Evolutionary conservation across 352 stramenopile species (phyloP).

Genomic region (Pythium phragmiticola): DNA sequence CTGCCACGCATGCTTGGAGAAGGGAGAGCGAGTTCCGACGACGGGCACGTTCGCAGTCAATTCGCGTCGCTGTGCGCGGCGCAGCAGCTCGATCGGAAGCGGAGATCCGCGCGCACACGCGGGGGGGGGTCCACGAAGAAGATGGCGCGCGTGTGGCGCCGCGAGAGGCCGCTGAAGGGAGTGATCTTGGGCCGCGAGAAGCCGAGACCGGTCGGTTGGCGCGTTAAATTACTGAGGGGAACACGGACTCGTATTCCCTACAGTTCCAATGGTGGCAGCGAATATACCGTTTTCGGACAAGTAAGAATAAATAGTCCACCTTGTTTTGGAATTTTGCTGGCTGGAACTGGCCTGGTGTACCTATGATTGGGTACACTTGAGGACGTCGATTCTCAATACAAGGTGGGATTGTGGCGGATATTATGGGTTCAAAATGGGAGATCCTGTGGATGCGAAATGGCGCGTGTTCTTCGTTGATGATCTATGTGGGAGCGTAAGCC

Average conservation of each 20-base stretch:
- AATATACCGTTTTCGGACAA: slow-evolving; percentile 27
- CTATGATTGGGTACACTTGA: slow-evolving; percentile 9
- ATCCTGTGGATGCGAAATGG: neutral
- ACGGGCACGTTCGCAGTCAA: neutral
- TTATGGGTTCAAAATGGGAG: slow-evolving; percentile 6
- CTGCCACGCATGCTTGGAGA: neutral
- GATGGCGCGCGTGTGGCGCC: neutral
- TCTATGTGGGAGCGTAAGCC: neutral
- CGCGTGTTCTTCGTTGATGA: neutral
- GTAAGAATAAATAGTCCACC: neutral
- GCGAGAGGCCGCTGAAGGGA: neutral
- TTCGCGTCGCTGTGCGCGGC: neutral
- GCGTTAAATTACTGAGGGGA: neutral
- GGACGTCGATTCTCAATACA: slow-evolving; percentile 6
- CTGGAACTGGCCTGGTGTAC: slow-evolving; percentile 12
- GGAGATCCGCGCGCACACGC: neutral
- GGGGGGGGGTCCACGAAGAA: neutral
- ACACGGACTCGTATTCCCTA: slow-evolving; percentile 11
- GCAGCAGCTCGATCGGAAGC: slow-evolving; percentile 1
- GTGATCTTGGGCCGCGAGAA: neutral
- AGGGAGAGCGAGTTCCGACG: neutral
- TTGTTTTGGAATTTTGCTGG: slow-evolving; percentile 4
- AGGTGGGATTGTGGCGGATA: neutral
- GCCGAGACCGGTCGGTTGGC: neutral
- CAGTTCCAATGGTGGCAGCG: slow-evolving; percentile 19